A percentile compares a stretch with the other conserved stretches of the same genome.
Evolutionary conservation across 2,329 filamentous ascomycete genomes (phyloP).

Genomic region (Samsoniella hepiali): DNA sequence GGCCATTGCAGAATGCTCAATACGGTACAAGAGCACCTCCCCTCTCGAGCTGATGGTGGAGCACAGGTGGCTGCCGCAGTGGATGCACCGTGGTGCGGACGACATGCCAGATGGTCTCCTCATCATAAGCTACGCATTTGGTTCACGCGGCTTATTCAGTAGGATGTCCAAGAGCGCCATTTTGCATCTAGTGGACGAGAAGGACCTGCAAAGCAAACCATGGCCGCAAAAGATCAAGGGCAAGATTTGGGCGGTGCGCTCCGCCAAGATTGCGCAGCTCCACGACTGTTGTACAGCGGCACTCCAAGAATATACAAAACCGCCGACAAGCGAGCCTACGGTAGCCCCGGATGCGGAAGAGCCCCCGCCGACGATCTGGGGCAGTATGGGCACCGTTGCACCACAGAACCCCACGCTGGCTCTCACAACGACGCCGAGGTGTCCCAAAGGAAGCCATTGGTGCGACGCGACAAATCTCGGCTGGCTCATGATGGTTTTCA

Average conservation of each 20-base stretch:
- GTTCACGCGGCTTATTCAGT: conserved; percentile 46
- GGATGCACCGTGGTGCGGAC: conserved; percentile 47
- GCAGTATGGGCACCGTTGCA: conserved; percentile 22
- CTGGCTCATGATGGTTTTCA: conserved; percentile 51
- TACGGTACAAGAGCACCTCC: conserved; percentile 49
- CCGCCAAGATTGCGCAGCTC: conserved; percentile 50
- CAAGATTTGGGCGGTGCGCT: conserved; percentile 46
- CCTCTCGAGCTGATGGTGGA: conserved; percentile 50
- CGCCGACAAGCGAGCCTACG: conserved; percentile 25
- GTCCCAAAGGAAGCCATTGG: conserved; percentile 46
- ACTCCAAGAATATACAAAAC: conserved; percentile 45
- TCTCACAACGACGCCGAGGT: conserved; percentile 43
- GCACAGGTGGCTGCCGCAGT: conserved; percentile 50
- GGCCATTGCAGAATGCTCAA: conserved; percentile 48
- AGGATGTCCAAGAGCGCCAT: conserved; percentile 49
- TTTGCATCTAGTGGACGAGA: conserved; percentile 42
- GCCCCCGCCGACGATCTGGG: conserved; percentile 24
- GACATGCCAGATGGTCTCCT: conserved; percentile 49
- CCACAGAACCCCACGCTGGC: conserved; percentile 24
- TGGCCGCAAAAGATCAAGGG: conserved; percentile 49
- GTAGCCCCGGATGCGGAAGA: conserved; percentile 22
- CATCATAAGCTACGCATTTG: conserved; percentile 53
- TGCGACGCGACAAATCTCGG: conserved; percentile 53
- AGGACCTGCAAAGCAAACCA: conserved; percentile 40
- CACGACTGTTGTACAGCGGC: conserved; percentile 42